These are phyloP conservation scores for Lathyrus aphaca DNA, from an alignment of 306 rosid species.

Conservation along the genomic window DNA sequence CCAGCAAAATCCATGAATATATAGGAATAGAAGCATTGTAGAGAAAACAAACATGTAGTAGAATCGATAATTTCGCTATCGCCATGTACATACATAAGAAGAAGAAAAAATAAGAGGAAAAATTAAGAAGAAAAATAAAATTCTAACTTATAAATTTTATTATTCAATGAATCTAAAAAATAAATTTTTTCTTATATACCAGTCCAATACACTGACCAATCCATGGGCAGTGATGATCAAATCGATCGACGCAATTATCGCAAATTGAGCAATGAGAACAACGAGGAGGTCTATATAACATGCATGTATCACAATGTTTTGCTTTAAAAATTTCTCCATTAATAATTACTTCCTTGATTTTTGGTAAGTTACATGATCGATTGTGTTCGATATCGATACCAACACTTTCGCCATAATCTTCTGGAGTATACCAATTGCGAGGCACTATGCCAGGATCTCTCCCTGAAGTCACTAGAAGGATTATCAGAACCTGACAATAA, in stretches of 20 bases:
- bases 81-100: conserved; percentile 35
- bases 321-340: conserved; percentile 56
- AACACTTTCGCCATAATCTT: conserved; percentile 43
- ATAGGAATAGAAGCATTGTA: conserved; percentile 64
- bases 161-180: no score
- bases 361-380: conserved; percentile 47
- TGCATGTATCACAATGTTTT: conserved; percentile 79
- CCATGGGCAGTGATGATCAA: conserved; percentile 96
- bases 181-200: no score
- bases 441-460: conserved; percentile 88
- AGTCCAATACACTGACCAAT: conserved; percentile 85
- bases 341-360: conserved; percentile 57
- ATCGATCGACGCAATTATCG: conserved; percentile 79
- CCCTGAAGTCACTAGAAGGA: conserved; percentile 71
- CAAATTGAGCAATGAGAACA: conserved; percentile 83
- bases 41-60: conserved; percentile 67
- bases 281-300: conserved; percentile 79
- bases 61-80: conserved; percentile 82
- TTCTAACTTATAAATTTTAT: conserved; percentile 3
- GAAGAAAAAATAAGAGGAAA: background rate
- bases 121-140: conserved; percentile 4
- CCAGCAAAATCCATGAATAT: conserved; percentile 78
- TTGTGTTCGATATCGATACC: conserved; percentile 45
- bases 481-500: conserved; percentile 58
- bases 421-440: conserved; percentile 68